Percentiles rank a stretch among this genome's conserved stretches.
These are phyloP conservation scores for Jackrogersella minutella DNA, from an alignment of 495 filamentous ascomycete species.

Conservation along the genomic window DNA sequence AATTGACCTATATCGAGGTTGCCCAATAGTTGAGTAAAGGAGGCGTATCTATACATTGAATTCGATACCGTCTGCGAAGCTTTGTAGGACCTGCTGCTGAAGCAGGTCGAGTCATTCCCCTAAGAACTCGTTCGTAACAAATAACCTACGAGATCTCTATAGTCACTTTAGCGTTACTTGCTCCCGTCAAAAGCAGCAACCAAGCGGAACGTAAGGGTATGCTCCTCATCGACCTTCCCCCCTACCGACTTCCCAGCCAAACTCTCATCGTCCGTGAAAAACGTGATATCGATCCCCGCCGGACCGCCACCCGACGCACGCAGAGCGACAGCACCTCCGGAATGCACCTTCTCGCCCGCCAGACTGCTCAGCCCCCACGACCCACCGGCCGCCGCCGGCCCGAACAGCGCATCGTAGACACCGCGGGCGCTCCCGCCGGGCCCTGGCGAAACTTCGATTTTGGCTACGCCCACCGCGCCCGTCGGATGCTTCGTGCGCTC, in stretches of 20 bases:
- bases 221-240: slow-evolving; percentile 20
- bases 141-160: neutral
- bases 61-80: no score
- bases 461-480: slow-evolving; percentile 55
- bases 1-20: no score
- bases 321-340: neutral
- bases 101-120: no score
- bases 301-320: neutral
- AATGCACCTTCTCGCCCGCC: slow-evolving; percentile 11
- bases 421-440: slow-evolving; percentile 28
- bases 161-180: neutral
- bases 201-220: slow-evolving; percentile 19
- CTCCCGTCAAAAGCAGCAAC: slow-evolving; percentile 4
- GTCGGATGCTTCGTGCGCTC: slow-evolving; percentile 50
- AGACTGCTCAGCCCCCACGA: slow-evolving; percentile 7
- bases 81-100: no score
- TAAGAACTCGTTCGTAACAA: neutral
- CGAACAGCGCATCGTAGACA: slow-evolving; percentile 44
- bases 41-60: no score
- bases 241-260: slow-evolving; percentile 24
- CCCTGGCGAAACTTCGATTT: slow-evolving; percentile 45
- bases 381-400: neutral
- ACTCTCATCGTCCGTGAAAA: slow-evolving; percentile 29
- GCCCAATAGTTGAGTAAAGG: no score
- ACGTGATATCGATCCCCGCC: slow-evolving; percentile 5